Evolutionary conservation across 2,329 filamentous ascomycete species (phyloP).

Genomic region (Diaporthe citrichinensis): DNA sequence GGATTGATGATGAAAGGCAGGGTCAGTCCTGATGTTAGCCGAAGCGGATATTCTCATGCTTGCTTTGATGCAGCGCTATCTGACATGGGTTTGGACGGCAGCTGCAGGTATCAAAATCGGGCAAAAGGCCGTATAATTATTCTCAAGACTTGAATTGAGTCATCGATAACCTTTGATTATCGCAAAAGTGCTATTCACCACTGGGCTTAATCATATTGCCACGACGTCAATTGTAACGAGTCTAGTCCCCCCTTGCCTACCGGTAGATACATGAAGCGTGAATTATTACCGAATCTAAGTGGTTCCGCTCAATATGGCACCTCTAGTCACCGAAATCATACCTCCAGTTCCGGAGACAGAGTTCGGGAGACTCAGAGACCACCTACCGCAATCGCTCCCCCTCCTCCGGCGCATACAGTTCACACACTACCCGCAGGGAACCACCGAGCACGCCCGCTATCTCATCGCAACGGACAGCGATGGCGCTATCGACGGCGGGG

Average conservation of each 20-base stretch:
- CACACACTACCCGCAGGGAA: slow-evolving; percentile 57
- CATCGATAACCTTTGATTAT: background rate
- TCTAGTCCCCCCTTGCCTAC: too few relatives aligned
- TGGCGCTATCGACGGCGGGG: background rate
- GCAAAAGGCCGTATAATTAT: background rate
- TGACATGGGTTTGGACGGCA: background rate
- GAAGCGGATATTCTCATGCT: slow-evolving; percentile 11
- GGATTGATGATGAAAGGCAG: background rate
- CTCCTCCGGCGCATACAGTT: slow-evolving; percentile 76
- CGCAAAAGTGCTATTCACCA: background rate
- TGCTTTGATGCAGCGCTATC: slow-evolving; percentile 3
- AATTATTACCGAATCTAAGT: background rate
- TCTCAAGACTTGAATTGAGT: background rate
- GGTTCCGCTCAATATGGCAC: slow-evolving; percentile 26
- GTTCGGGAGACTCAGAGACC: slow-evolving; percentile 61
- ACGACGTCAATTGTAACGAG: background rate
- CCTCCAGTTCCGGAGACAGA: slow-evolving; percentile 50
- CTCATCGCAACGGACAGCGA: slow-evolving; percentile 52
- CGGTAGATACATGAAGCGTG: background rate
- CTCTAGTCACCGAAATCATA: slow-evolving; percentile 43
- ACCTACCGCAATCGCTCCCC: slow-evolving; percentile 71
- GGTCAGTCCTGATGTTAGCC: slow-evolving; percentile 18
- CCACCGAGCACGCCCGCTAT: slow-evolving; percentile 59
- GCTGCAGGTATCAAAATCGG: slow-evolving; percentile 24
- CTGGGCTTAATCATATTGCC: background rate